phyloP scores from a whole-genome alignment of 2,329 filamentous ascomycete genomes.

The Alternaria conjuncta region DNA sequence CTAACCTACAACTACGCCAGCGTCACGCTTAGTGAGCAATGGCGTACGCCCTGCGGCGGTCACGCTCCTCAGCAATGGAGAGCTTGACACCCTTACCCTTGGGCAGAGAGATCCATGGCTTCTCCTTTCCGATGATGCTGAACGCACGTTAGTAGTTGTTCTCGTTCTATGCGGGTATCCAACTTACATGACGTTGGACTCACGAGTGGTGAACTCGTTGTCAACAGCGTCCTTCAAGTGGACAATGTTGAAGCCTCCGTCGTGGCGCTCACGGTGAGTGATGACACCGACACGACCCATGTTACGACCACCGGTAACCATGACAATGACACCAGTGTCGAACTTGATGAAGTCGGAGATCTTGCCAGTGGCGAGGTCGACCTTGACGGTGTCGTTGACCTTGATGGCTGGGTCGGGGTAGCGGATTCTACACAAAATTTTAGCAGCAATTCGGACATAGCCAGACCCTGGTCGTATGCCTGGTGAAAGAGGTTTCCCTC shows the following conservation, averaged over 20 bases:
- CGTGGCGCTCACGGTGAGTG: conserved; percentile 99
- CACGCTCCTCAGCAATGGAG: conserved; percentile 97
- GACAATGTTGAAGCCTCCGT: conserved; percentile 99
- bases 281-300: conserved; percentile 99
- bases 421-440: conserved; percentile 76
- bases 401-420: conserved; percentile 98
- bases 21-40: conserved; percentile 56
- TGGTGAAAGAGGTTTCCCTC: conserved; percentile 67
- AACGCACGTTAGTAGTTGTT: conserved; percentile 16
- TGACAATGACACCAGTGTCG: conserved; percentile 96
- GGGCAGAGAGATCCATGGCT: conserved; percentile 99
- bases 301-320: conserved; percentile 99
- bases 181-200: conserved; percentile 88
- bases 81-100: conserved; percentile 99
- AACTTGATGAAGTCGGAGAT: conserved; percentile 98
- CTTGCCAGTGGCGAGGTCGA: conserved; percentile 96
- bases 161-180: too few species aligned
- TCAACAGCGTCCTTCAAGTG: conserved; percentile 99
- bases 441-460: conserved; percentile 55
- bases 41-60: conserved; percentile 83
- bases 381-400: conserved; percentile 99
- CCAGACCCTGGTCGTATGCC: conserved; percentile 99
- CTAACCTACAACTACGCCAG: conserved; percentile 27
- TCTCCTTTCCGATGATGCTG: conserved; percentile 90
- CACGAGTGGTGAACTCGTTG: conserved; percentile 99